These are phyloP conservation scores for Leccinum solheimii DNA, from an alignment of 1,284 basidiomycete species.

Conservation along the genomic window DNA sequence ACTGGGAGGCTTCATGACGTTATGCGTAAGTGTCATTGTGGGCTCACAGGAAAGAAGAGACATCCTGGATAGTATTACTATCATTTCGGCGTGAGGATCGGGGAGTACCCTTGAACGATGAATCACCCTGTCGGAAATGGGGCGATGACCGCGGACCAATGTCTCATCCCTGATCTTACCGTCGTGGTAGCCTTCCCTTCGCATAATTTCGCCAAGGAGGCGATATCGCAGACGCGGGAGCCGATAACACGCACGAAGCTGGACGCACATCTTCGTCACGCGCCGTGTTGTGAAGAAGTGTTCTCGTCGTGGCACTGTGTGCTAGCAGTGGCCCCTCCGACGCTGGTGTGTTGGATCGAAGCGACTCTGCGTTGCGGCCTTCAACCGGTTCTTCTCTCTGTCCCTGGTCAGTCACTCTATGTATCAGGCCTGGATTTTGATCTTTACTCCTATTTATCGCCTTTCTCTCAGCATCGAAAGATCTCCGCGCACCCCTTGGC, in stretches of 20 bases:
- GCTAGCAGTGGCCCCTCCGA: not conserved
- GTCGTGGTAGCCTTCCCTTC: not conserved
- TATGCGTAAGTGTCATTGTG: slow-evolving; percentile 5
- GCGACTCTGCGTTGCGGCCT: not conserved
- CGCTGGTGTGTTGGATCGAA: not conserved
- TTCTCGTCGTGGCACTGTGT: not conserved
- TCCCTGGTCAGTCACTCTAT: not conserved
- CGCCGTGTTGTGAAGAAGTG: not conserved
- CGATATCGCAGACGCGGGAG: not conserved
- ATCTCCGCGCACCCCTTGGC: not conserved
- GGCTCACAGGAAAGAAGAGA: slow-evolving; percentile 3
- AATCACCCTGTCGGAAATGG: slow-evolving; percentile 9
- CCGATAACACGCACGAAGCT: slow-evolving; percentile 1
- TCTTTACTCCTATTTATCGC: not conserved
- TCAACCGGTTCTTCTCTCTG: not conserved
- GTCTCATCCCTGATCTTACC: not conserved
- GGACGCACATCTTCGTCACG: not conserved
- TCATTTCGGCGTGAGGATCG: slow-evolving; percentile 21
- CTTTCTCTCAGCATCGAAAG: not conserved
- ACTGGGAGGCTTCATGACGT: slow-evolving; percentile 1
- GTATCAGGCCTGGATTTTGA: not conserved
- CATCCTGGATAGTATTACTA: not conserved
- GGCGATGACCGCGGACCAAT: slow-evolving; percentile 19
- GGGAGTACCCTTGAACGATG: slow-evolving; percentile 10
- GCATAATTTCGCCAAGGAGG: not conserved